Evolutionary conservation across 768 basidiomycete genomes (phyloP).

Genomic region (Gymnopilus dilepis): DNA sequence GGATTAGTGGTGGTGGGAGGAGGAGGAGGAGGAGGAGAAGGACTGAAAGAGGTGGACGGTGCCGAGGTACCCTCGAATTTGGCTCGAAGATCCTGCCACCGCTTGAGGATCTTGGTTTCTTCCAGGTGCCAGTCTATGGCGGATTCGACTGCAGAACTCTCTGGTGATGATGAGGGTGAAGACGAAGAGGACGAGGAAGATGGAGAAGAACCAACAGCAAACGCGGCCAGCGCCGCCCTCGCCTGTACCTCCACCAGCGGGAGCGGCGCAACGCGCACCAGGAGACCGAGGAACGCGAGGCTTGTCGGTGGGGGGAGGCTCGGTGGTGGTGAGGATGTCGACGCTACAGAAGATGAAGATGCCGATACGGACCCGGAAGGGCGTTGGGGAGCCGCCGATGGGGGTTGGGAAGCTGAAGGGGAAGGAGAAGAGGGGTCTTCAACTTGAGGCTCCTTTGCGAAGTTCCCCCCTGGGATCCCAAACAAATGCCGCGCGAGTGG

Average conservation of each 20-base stretch:
- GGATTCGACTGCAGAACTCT: too few relatives aligned
- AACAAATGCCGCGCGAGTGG: slow-evolving; percentile 76
- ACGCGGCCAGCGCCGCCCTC: slow-evolving; percentile 60
- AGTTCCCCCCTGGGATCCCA: slow-evolving; percentile 48
- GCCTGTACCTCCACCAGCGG: slow-evolving; percentile 84
- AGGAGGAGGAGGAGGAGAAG: too few relatives aligned
- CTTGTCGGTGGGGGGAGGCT: slow-evolving; percentile 50
- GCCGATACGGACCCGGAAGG: slow-evolving; percentile 50
- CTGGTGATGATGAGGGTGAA: too few relatives aligned
- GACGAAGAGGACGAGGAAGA: background rate
- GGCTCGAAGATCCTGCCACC: slow-evolving; percentile 22
- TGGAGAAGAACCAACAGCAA: slow-evolving; percentile 39
- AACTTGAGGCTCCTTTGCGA: too few relatives aligned
- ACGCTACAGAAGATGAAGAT: too few relatives aligned
- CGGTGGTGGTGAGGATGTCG: background rate
- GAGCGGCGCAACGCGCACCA: slow-evolving; percentile 66
- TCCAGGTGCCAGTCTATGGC: slow-evolving; percentile 53
- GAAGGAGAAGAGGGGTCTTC: too few relatives aligned
- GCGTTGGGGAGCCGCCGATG: background rate
- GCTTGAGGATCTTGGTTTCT: slow-evolving; percentile 50
- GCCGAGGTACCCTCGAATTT: slow-evolving; percentile 1
- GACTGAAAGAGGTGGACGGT: too few relatives aligned
- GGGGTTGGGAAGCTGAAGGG: slow-evolving; percentile 3
- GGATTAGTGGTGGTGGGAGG: background rate
- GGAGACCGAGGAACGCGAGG: slow-evolving; percentile 72